Evolutionary conservation across 108 stramenopile species (phyloP).

Genomic region (Chaetoceros muelleri): DNA sequence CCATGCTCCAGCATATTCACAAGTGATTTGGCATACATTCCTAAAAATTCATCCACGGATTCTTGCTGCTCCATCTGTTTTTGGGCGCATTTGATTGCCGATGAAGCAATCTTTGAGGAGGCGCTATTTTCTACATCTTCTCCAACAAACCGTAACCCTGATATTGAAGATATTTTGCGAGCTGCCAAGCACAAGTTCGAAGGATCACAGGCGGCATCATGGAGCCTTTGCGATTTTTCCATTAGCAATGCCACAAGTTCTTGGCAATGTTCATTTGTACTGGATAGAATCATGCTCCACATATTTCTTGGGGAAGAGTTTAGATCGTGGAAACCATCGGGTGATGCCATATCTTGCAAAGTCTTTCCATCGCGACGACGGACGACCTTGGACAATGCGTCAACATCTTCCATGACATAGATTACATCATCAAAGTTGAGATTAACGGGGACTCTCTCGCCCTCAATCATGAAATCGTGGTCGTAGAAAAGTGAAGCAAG

Average conservation of each 20-base stretch:
- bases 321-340: conserved; percentile 5
- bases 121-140: conserved; percentile 7
- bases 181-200: conserved; percentile 7
- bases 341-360: background rate
- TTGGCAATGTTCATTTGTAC: conserved; percentile 18
- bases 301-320: conserved; percentile 28
- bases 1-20: conserved; percentile 22
- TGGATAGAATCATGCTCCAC: conserved; percentile 29
- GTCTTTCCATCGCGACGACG: conserved; percentile 32
- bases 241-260: conserved; percentile 20
- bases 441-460: conserved; percentile 32
- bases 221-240: conserved; percentile 24
- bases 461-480: conserved; percentile 33
- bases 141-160: conserved; percentile 27
- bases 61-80: conserved; percentile 5
- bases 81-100: conserved; percentile 15
- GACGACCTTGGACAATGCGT: conserved; percentile 66
- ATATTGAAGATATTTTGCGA: conserved; percentile 8
- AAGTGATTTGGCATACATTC: conserved; percentile 18
- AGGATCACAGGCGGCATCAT: conserved; percentile 16
- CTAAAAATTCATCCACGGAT: conserved; percentile 24
- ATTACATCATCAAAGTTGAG: conserved; percentile 57
- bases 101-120: conserved; percentile 12
- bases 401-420: conserved; percentile 79
- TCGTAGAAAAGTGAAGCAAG: conserved; percentile 70